These are phyloP conservation scores for Volvariella volvacea DNA, from an alignment of 1,284 basidiomycete species.

Conservation along the genomic window DNA sequence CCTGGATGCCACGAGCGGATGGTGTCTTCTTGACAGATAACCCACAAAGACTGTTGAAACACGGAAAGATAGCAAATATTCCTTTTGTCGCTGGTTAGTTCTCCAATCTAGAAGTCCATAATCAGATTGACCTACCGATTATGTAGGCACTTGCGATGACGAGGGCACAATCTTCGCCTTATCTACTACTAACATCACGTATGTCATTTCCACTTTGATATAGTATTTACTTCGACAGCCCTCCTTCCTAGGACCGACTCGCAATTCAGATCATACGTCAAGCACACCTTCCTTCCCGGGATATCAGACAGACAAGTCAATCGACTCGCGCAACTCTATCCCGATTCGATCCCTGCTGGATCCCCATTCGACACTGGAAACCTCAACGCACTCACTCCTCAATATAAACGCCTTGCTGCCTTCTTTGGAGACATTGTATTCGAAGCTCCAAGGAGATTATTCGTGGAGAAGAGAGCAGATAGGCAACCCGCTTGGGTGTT, in stretches of 20 bases:
- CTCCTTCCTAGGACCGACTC: constrained; percentile 19
- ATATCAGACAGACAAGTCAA: constrained; percentile 5
- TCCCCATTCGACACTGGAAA: constrained; percentile 21
- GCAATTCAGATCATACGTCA: constrained; percentile 30
- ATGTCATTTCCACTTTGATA: constrained; percentile 12
- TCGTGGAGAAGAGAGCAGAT: constrained; percentile 30
- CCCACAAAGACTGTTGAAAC: constrained; percentile 23
- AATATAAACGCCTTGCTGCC: constrained; percentile 43
- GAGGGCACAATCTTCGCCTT: constrained; percentile 48
- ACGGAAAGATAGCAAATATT: constrained; percentile 15
- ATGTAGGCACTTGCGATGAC: constrained; percentile 40
- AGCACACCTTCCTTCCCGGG: constrained; percentile 11
- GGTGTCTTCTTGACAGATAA: constrained; percentile 40
- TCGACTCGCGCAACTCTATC: constrained; percentile 7
- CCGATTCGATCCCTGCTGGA: constrained; percentile 7
- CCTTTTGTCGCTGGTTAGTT: constrained; percentile 15
- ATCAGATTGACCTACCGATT: constrained; percentile 8
- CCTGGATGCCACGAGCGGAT: constrained; percentile 45
- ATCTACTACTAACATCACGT: constrained; percentile 34
- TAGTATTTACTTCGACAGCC: constrained; percentile 16
- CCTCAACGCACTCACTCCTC: constrained; percentile 22
- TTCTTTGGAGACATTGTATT: constrained; percentile 41
- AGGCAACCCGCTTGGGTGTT: constrained; percentile 41
- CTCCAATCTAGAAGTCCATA: constrained; percentile 1
- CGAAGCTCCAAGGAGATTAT: constrained; percentile 39